Base-by-base conservation (phyloP, 345 rosid species). In the Angophora floribunda region DNA sequence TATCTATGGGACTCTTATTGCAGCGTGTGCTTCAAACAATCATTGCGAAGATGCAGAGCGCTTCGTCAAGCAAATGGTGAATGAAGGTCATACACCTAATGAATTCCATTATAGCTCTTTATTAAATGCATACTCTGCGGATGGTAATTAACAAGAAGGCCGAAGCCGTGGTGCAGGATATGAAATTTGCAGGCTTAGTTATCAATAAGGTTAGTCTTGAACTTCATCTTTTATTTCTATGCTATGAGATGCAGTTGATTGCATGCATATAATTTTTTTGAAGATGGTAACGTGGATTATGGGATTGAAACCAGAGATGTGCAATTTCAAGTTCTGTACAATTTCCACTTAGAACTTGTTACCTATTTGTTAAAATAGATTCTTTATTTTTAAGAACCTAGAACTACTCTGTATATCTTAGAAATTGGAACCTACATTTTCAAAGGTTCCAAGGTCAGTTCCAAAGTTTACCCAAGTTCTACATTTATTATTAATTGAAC, bases 21-120 rank as follows among this genome's bases (percentile, higher is more conserved):
- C 99, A 7, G 91, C 96, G 88, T 97, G 98, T 93, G 99, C 99
- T 92, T 96, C 99, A 52, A 94, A 93, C 90, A 94, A 95, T 91
- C 94, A 88, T 67, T 91, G 93, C 67, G 95, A 95, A 90, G 96
- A 95, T 91, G 99, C 99, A 90, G 94, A 95, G 89, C 91, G 85
- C 86, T 96, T 90, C 89, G 94, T 97, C 87, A 89, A 93, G 92
- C 94, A 93, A 92, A 96, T 97, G 99, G 95, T 90, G 92, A 93
- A 65, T 90, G 97, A 95, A 88, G 99, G 99, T 49, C 95, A 92
- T 89, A 88, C 86, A 1, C 97, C 95, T 75, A 97, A 97, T 91
- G 49, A 93, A 59, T 97, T 93, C 92, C 99, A 97, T 89, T 96
- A 95, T 91, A 95, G 99, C 90, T 94, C 98, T 89, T 95, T 97